phyloP scores from a whole-genome alignment of 805 yeast genomes.

The Hanseniaspora singularis region DNA sequence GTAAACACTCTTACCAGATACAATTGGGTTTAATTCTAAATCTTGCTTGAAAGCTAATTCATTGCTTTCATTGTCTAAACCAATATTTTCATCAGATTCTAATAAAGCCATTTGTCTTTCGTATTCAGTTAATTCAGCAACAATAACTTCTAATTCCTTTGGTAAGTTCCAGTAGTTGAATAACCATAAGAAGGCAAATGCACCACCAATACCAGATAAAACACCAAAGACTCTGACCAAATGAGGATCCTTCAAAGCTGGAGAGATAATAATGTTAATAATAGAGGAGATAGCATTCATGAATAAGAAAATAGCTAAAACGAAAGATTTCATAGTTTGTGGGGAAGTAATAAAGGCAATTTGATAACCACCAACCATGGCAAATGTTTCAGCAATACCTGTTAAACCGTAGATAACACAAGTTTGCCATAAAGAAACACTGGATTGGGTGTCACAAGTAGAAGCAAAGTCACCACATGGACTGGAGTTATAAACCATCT shows the following conservation, averaged over 20 bases:
- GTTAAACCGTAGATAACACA: slow-evolving; percentile 50
- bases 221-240: slow-evolving; percentile 34
- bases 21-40: slow-evolving; percentile 13
- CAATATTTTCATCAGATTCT: not conserved
- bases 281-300: slow-evolving; percentile 72
- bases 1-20: not conserved
- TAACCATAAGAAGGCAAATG: slow-evolving; percentile 28
- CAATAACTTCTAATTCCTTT: slow-evolving; percentile 31
- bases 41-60: not conserved
- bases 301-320: slow-evolving; percentile 46
- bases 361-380: slow-evolving; percentile 71
- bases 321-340: slow-evolving; percentile 35
- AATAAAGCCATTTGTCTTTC: slow-evolving; percentile 20
- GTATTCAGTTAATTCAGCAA: slow-evolving; percentile 20
- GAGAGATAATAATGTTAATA: slow-evolving; percentile 30
- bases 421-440: slow-evolving; percentile 29
- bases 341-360: slow-evolving; percentile 81
- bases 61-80: not conserved
- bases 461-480: slow-evolving; percentile 61
- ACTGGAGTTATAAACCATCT: slow-evolving; percentile 53
- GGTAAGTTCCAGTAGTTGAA: slow-evolving; percentile 32
- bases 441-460: slow-evolving; percentile 32
- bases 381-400: slow-evolving; percentile 66
- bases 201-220: slow-evolving; percentile 30
- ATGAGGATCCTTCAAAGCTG: slow-evolving; percentile 34